Evolutionary conservation across 116 monocot species (phyloP), one percentile per base, ranked within the genome.

Genomic region (Iris pallida): DNA sequence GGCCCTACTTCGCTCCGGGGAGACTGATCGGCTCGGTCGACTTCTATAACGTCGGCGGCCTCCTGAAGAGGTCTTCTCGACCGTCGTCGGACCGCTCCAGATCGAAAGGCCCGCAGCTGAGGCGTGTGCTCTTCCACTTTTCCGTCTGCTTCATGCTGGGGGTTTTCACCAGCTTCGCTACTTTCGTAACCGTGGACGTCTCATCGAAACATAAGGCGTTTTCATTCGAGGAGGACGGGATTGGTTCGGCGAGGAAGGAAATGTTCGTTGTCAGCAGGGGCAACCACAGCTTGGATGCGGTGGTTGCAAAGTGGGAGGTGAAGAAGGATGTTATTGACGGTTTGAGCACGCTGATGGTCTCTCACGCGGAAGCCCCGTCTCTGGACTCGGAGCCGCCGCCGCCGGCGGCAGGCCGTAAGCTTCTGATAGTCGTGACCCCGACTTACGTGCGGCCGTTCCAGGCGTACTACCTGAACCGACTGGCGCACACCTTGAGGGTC

Each of bases 351-450:
- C 42, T 49, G 4, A 7, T 64, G 47, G 15, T 40, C 8, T 19
- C 59, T 45, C 42, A 71, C 8, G 73, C 13, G 12, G 41, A 0
- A 40, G 10, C 41, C 59, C 6, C 45, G 15, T 67, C 16, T 61
- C 61, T n/a, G 45, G 45, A 77, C 45, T 17, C 7, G 1, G 73
- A 59, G 2, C 59, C 73, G n/a, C 46, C 57, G 14, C 14, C 68
- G 2, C 59, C 73, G n/a, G 53, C 57, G 14, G 14, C 68, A 30
- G 30, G 2, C 55, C 56, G 52, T 2, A 86, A 90, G 71, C 79
- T 84, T 61, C 72, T 90, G 56, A 87, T 90, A 51, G 73, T 90
- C 53, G 87, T 90, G 40, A 90, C 90, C 45, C 76, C 87, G 18
- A 87, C 82, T 47, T 80, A 81, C 70, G 60, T 63, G 44, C 63